These are phyloP conservation scores for Usnea hakonensis DNA, from an alignment of 495 filamentous ascomycete genomes.

Conservation along the genomic window DNA sequence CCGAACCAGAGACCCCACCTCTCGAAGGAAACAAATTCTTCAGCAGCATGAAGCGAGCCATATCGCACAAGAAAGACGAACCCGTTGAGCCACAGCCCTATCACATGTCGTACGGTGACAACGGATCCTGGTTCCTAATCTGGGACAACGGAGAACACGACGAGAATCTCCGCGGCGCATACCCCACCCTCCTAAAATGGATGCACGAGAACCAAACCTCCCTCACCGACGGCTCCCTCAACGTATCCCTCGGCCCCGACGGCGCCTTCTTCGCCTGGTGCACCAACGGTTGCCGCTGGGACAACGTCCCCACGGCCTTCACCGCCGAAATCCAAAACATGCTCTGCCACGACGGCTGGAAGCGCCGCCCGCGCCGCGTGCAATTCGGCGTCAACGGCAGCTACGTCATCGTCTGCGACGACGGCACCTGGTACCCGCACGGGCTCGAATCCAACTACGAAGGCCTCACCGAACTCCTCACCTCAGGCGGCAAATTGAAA, in stretches of 20 bases:
- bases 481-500: background rate
- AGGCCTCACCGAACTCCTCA: background rate
- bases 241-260: background rate
- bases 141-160: background rate
- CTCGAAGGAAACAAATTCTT: background rate
- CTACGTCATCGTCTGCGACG: background rate
- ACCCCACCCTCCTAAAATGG: background rate
- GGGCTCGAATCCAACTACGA: background rate
- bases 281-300: background rate
- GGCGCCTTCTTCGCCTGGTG: constrained; percentile 1
- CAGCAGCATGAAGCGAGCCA: background rate
- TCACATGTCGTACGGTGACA: background rate
- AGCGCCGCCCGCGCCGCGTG: background rate
- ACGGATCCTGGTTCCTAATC: background rate
- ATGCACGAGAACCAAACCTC: constrained; percentile 1
- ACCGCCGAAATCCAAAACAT: background rate
- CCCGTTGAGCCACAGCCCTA: background rate
- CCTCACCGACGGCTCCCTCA: background rate
- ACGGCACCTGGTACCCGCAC: background rate
- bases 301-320: background rate
- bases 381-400: background rate
- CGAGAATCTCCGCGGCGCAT: background rate
- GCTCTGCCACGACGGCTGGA: background rate
- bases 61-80: background rate
- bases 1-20: background rate